These are phyloP conservation scores for Vachellia collinsii DNA, from an alignment of 306 rosid species.

Conservation along the genomic window DNA sequence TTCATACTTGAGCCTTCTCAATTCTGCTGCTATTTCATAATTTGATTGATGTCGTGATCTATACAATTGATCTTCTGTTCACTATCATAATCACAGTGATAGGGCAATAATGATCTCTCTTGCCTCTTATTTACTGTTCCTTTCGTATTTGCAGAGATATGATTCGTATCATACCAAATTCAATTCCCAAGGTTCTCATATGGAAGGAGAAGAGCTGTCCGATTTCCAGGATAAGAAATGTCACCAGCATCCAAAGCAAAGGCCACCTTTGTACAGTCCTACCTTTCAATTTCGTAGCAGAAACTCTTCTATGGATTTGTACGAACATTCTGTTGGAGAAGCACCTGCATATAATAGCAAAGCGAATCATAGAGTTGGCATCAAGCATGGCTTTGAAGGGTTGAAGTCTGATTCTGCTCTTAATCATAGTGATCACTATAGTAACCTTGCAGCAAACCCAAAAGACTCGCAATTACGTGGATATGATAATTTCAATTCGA, in stretches of 20 bases:
- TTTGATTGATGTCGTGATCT: conserved; percentile 16
- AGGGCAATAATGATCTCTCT: conserved; percentile 2
- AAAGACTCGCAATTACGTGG: conserved; percentile 42
- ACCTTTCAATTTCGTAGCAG: conserved; percentile 48
- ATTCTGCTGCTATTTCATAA: background rate
- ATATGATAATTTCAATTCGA: conserved; percentile 48
- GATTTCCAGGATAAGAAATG: conserved; percentile 63
- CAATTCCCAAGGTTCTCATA: conserved; percentile 62
- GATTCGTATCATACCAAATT: conserved; percentile 51
- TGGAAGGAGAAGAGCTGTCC: conserved; percentile 60
- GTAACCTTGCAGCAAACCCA: conserved; percentile 51
- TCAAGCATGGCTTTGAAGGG: conserved; percentile 56
- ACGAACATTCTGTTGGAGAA: conserved; percentile 62
- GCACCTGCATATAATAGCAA: conserved; percentile 52
- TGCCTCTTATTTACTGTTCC: conserved; percentile 29
- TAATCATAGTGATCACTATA: conserved; percentile 57
- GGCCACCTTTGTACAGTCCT: conserved; percentile 41
- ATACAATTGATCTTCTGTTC: background rate
- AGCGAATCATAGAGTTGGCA: conserved; percentile 52
- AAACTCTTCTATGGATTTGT: conserved; percentile 67
- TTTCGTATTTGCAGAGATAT: conserved; percentile 61
- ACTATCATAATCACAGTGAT: background rate
- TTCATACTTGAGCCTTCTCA: conserved; percentile 15
- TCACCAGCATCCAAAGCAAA: conserved; percentile 47
- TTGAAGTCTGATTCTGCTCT: conserved; percentile 56